A percentile compares a stretch with the other conserved stretches of the same genome.
Conservation (phyloP, 805 yeast genomes). For the Kluyveromyces siamensis region DNA sequence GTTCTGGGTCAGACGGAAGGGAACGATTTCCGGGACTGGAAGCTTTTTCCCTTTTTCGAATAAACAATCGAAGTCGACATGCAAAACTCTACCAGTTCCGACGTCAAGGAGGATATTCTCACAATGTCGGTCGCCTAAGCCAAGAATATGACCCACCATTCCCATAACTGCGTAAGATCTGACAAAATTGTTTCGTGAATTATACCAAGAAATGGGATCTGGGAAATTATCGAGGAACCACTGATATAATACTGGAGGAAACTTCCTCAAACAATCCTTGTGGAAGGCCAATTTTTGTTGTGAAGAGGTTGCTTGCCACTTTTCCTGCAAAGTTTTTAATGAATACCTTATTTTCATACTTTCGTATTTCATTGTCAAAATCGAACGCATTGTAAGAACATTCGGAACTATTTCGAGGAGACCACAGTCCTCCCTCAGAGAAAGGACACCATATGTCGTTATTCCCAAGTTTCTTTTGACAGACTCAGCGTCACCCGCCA, state of each 20-base stretch:
- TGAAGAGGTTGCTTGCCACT: conserved; percentile 20
- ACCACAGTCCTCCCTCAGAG: conserved; percentile 79
- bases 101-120: conserved; percentile 77
- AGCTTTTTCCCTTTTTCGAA: conserved; percentile 74
- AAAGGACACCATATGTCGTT: conserved; percentile 79
- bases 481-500: conserved; percentile 61
- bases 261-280: conserved; percentile 23
- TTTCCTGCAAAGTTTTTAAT: conserved; percentile 17
- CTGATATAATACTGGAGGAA: conserved; percentile 65
- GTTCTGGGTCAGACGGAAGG: conserved; percentile 84
- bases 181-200: conserved; percentile 62
- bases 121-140: conserved; percentile 94
- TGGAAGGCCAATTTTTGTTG: conserved; percentile 20
- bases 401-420: conserved; percentile 84
- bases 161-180: conserved; percentile 93
- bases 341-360: conserved; percentile 30
- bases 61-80: conserved; percentile 94
- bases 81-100: conserved; percentile 69
- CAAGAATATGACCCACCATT: conserved; percentile 87
- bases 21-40: conserved; percentile 87
- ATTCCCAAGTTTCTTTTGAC: conserved; percentile 63
- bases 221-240: conserved; percentile 90
- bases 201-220: conserved; percentile 83
- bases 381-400: conserved; percentile 61
- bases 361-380: conserved; percentile 38